Evolutionary conservation across 192 early-diverging fungal species (phyloP), one percentile per base, ranked within the genome.

Genomic region (Pilaira anomala): DNA sequence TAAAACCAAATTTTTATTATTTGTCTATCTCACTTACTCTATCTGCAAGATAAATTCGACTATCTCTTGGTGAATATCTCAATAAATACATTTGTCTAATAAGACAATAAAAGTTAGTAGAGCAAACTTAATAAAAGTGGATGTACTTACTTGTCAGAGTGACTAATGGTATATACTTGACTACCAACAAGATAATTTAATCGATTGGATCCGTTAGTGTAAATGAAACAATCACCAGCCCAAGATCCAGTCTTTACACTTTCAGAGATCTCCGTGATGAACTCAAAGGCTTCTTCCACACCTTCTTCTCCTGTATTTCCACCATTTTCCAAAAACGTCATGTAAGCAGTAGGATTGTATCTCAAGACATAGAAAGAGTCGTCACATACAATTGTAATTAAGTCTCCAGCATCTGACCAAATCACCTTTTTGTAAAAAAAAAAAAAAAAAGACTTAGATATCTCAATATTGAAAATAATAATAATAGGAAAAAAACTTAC

Each of bases 141-240:
- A 28, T 18, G 8, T 12, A 22, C 81, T 72, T 79, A 88, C 88
- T 76, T 80, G 77, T 96, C 96, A 81, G 97, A 98, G 74, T 99
- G 97, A 69, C 87, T 90, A 66, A 99, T 88, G 7, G 95, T 97
- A 26, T 93, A 93, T n/a, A 88, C 84, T 77, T 95, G 92, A 3
- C 83, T 89, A 55, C 97, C 96, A 11, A 99, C 96, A 30, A 99
- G 76, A 68, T 99, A 99, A 79, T 92, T 95, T 61, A 99, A 80
- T 29, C 96, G 87, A 77, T 97, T 96, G 66, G 81, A 80, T 12
- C 80, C 69, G 70, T 91, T 95, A 24, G 94, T 96, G 80, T 97
- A 99, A 64, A 99, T 97, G 69, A 99, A 98, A 70, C 97, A 97
- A 80, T 99, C 97, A 46, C 96, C 97, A 55, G 97, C 91, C 97